phyloP scores from a whole-genome alignment of 257 asterid species.

The Gynochthodes officinalis region DNA sequence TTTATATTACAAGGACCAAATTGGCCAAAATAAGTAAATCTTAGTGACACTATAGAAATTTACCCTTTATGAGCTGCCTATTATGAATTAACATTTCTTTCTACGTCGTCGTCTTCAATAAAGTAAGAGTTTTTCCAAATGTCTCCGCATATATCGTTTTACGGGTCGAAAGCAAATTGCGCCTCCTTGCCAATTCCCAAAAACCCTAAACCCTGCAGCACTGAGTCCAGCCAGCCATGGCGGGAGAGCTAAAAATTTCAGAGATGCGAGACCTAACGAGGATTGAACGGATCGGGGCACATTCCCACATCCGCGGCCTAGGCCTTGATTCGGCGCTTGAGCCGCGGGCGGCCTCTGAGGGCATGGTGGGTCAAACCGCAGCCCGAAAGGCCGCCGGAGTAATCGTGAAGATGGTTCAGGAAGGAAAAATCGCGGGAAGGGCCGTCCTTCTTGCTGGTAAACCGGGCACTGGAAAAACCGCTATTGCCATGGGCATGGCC shows the following conservation, averaged over 20 bases:
- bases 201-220: conserved; percentile 5
- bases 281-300: conserved; percentile 81
- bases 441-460: conserved; percentile 82
- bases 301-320: conserved; percentile 80
- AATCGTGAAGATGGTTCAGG: conserved; percentile 76
- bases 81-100: no score
- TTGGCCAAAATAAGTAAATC: no score
- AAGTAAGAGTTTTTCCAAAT: no score
- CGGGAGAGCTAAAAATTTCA: conserved; percentile 77
- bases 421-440: conserved; percentile 76
- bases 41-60: no score
- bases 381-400: conserved; percentile 91
- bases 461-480: conserved; percentile 85
- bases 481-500: conserved; percentile 94
- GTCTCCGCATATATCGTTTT: no score
- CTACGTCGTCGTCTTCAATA: no score
- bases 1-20: no score
- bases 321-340: conserved; percentile 85
- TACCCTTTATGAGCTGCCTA: no score
- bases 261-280: conserved; percentile 82
- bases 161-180: no score
- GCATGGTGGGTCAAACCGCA: conserved; percentile 79
- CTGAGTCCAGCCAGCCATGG: conserved; percentile 35
- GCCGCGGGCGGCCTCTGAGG: conserved; percentile 69
- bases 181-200: background rate